phyloP scores from a whole-genome alignment of 192 early-diverging fungal genomes.

The Cladochytrium replicatum region DNA sequence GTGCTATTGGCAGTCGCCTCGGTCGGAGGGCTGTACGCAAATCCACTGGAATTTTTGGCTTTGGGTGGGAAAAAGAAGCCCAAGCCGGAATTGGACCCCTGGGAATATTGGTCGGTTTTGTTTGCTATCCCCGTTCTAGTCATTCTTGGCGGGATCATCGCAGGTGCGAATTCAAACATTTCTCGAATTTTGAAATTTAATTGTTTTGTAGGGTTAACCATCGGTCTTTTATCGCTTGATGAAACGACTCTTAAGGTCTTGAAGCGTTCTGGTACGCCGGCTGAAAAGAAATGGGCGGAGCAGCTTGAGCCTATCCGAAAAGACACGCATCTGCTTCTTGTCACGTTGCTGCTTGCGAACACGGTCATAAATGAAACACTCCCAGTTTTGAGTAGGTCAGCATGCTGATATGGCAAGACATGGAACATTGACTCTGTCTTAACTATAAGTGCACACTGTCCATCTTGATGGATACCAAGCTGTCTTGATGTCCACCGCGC shows the following conservation, averaged over 20 bases:
- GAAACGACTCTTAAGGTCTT: constrained; percentile 57
- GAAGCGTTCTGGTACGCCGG: constrained; percentile 60
- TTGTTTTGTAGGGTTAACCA: constrained; percentile 35
- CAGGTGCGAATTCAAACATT: constrained; percentile 29
- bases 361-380: constrained; percentile 95
- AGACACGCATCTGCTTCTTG: constrained; percentile 87
- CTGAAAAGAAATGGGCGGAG: constrained; percentile 61
- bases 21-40: no score
- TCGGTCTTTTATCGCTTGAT: constrained; percentile 76
- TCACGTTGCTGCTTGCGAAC: constrained; percentile 85
- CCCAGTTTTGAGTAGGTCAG: no score
- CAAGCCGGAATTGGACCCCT: no score
- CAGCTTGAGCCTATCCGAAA: constrained; percentile 80
- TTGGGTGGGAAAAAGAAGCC: no score
- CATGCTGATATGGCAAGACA: no score
- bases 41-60: no score
- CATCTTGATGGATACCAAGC: constrained; percentile 60
- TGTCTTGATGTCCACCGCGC: constrained; percentile 73
- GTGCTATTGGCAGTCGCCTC: no score
- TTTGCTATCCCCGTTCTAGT: constrained; percentile 51
- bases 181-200: constrained; percentile 1
- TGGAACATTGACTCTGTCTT: constrained; percentile 25
- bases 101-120: constrained; percentile 7
- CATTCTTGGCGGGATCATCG: constrained; percentile 68
- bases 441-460: constrained; percentile 27